Percentiles rank a stretch among this genome's conserved stretches.
These are phyloP conservation scores for Fonsecaea pedrosoi DNA, from an alignment of 2,329 filamentous ascomycete genomes.

Conservation along the genomic window DNA sequence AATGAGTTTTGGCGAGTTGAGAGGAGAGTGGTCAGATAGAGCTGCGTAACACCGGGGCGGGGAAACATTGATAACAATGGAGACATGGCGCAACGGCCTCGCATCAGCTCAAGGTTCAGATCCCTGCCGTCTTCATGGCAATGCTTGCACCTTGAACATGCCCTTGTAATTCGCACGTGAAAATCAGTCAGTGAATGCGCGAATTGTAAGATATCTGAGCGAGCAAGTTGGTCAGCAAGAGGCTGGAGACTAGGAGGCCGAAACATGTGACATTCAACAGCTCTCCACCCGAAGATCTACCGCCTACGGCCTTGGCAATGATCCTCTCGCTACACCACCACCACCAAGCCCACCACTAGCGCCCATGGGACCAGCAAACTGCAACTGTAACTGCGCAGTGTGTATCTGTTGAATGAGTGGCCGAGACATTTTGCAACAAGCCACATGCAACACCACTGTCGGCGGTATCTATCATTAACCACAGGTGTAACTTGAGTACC, in stretches of 20 bases:
- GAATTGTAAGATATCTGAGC: background rate
- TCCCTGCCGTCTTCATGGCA: slow-evolving; percentile 6
- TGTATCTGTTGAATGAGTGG: slow-evolving; percentile 17
- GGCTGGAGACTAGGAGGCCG: background rate
- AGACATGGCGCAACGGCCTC: slow-evolving; percentile 1
- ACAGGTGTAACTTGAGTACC: slow-evolving; percentile 32
- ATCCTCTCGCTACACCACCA: slow-evolving; percentile 1
- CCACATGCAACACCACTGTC: slow-evolving; percentile 31
- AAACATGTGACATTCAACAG: slow-evolving; percentile 12
- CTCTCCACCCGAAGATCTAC: slow-evolving; percentile 12
- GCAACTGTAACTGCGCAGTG: slow-evolving; percentile 10
- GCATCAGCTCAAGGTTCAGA: slow-evolving; percentile 14
- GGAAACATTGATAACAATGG: slow-evolving; percentile 13
- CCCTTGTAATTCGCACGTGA: slow-evolving; percentile 22
- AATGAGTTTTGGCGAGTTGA: slow-evolving; percentile 3
- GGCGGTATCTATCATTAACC: slow-evolving; percentile 23
- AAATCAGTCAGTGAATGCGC: slow-evolving; percentile 1
- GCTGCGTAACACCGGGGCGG: slow-evolving; percentile 14
- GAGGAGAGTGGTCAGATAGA: slow-evolving; percentile 19
- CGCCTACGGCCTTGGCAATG: slow-evolving; percentile 13
- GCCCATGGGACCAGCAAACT: background rate
- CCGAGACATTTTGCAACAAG: slow-evolving; percentile 14
- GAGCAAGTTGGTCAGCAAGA: slow-evolving; percentile 11
- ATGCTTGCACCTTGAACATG: background rate
- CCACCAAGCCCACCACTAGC: background rate